A percentile compares a stretch with the other conserved stretches of the same genome.
Conservation (phyloP, 208 protist genomes). For the Wallacemonas sp. region DNA sequence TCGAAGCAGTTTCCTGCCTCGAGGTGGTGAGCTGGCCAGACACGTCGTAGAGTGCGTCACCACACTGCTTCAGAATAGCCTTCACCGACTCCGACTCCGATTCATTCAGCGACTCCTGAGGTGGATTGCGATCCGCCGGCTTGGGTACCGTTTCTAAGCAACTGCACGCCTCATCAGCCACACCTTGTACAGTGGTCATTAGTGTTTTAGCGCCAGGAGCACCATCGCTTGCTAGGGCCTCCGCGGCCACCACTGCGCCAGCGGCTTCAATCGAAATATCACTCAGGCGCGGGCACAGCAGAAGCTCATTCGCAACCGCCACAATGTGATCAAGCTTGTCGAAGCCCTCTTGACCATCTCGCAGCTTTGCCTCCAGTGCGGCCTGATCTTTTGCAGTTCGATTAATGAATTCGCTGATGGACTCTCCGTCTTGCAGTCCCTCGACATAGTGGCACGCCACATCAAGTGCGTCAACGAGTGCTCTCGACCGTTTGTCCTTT, state of each 20-base stretch:
- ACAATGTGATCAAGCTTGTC: slow-evolving; percentile 7
- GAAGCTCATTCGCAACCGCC: slow-evolving; percentile 2
- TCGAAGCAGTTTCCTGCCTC: slow-evolving; percentile 18
- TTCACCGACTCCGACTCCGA: slow-evolving; percentile 1
- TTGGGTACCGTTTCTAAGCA: slow-evolving; percentile 12
- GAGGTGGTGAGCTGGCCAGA: background rate
- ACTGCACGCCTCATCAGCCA: slow-evolving; percentile 7
- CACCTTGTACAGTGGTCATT: background rate
- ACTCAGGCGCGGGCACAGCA: slow-evolving; percentile 1
- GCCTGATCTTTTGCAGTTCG: background rate
- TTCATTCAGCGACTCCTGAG: background rate
- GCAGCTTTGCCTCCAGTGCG: background rate
- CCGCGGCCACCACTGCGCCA: slow-evolving; percentile 2
- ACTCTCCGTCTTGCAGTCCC: background rate
- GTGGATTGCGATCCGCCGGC: background rate
- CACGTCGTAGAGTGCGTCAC: slow-evolving; percentile 1
- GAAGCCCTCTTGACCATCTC: background rate
- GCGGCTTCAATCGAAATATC: background rate
- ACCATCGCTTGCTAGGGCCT: background rate
- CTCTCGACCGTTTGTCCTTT: background rate
- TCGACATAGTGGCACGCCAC: slow-evolving; percentile 2
- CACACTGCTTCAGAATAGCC: slow-evolving; percentile 5
- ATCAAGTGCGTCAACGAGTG: slow-evolving; percentile 7
- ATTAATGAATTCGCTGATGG: background rate
- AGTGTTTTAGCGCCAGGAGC: slow-evolving; percentile 5